Evolutionary conservation across 345 rosid genomes (phyloP).

Genomic region (Salix purpurea): DNA sequence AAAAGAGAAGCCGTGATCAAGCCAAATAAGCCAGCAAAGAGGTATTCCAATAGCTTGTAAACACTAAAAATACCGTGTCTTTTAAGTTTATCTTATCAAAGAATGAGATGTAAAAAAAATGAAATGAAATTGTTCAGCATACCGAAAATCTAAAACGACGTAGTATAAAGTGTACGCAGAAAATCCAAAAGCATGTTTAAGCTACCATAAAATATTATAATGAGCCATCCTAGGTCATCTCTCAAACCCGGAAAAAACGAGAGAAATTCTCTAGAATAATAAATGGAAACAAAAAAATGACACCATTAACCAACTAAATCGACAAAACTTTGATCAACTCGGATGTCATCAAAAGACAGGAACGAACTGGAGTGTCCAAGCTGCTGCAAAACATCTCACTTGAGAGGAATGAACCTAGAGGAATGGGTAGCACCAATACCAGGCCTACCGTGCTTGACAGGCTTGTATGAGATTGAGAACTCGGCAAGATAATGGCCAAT

Average conservation of each 20-base stretch:
- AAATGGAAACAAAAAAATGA: neutral
- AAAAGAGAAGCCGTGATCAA: neutral
- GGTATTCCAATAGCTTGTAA: neutral
- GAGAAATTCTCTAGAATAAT: neutral
- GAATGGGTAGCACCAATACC: constrained; percentile 99
- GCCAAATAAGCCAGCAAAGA: neutral
- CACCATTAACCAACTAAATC: neutral
- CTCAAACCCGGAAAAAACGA: neutral
- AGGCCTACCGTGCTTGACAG: constrained; percentile 95
- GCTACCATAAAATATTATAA: neutral
- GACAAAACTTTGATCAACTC: constrained; percentile 1
- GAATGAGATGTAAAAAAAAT: neutral
- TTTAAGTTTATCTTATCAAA: neutral
- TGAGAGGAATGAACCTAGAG: constrained; percentile 93
- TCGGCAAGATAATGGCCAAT: constrained; percentile 38
- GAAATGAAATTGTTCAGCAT: neutral
- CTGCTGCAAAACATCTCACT: constrained; percentile 37
- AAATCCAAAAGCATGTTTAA: neutral
- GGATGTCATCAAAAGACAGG: neutral
- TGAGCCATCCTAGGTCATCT: neutral
- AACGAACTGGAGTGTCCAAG: neutral
- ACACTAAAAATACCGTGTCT: neutral
- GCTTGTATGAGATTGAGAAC: constrained; percentile 42
- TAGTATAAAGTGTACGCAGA: neutral
- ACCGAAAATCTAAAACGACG: neutral